Evolutionary conservation across 2,329 filamentous ascomycete genomes (phyloP).

Genomic region (Aspergillus fumigatus): DNA sequence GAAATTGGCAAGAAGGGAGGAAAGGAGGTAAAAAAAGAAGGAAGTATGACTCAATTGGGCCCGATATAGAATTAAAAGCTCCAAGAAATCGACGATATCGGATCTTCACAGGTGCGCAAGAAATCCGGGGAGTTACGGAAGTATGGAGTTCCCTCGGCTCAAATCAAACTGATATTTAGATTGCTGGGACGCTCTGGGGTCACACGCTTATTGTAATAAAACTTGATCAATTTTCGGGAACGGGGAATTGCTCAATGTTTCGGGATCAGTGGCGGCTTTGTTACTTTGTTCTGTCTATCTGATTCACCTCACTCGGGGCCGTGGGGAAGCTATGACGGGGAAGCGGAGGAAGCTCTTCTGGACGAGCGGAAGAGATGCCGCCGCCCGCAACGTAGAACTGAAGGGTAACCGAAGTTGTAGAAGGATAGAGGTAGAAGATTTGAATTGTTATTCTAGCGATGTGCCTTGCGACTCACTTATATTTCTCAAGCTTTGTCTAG

Average conservation of each 20-base stretch:
- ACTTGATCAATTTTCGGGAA: constrained; percentile 15
- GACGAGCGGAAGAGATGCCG: constrained; percentile 32
- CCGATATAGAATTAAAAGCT: constrained; percentile 1
- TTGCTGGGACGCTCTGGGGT: constrained; percentile 1
- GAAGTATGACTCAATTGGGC: constrained; percentile 4
- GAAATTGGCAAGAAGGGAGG: constrained; percentile 5
- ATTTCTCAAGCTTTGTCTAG: neutral
- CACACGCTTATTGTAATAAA: constrained; percentile 6
- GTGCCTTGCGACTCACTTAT: neutral
- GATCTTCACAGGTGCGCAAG: constrained; percentile 15
- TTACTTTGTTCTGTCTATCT: neutral
- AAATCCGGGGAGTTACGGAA: constrained; percentile 32
- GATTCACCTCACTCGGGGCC: neutral
- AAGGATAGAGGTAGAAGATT: neutral
- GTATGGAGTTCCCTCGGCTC: constrained; percentile 25
- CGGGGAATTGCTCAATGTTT: constrained; percentile 16
- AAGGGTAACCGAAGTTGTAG: constrained; percentile 1
- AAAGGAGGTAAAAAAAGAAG: neutral
- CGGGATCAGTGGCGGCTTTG: constrained; percentile 22
- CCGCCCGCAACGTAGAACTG: neutral
- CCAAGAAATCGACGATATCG: constrained; percentile 19
- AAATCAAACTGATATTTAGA: constrained; percentile 12
- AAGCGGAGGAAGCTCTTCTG: constrained; percentile 30
- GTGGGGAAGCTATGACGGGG: constrained; percentile 31
- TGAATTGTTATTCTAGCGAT: neutral